phyloP scores from a whole-genome alignment of 169 alveolate species.

The Plasmodium coatneyi region DNA sequence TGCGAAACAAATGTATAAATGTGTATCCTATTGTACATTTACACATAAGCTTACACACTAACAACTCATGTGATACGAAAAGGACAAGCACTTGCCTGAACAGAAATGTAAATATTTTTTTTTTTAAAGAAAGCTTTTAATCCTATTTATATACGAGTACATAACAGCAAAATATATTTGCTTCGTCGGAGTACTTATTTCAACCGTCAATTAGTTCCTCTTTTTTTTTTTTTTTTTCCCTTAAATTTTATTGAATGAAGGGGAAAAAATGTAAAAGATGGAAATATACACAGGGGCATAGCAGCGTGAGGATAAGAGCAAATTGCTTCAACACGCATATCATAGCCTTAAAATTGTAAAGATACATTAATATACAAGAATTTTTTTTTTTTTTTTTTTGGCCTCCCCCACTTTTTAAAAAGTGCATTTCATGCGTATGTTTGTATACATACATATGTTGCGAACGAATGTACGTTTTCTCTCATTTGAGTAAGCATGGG shows the following conservation, averaged over 20 bases:
- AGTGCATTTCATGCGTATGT: neutral
- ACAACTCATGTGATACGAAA: neutral
- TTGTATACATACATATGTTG: neutral
- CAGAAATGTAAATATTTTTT: neutral
- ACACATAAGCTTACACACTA: neutral
- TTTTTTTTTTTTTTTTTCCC: constrained; percentile 2
- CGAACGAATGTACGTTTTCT: neutral
- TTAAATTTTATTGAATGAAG: neutral
- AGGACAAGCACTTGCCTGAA: neutral
- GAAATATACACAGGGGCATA: neutral
- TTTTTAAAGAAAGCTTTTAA: neutral
- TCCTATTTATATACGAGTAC: neutral
- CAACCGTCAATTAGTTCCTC: neutral
- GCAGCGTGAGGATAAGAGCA: neutral
- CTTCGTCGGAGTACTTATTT: neutral
- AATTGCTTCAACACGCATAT: neutral
- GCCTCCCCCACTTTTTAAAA: neutral
- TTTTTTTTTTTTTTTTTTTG: neutral
- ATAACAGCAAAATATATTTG: neutral
- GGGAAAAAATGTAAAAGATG: neutral
- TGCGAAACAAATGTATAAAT: neutral
- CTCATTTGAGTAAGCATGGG: neutral
- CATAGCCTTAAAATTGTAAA: neutral
- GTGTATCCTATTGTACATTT: neutral
- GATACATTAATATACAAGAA: neutral